Evolutionary conservation across 768 basidiomycete genomes (phyloP).

Genomic region (Boletus rufocinnamomeus): DNA sequence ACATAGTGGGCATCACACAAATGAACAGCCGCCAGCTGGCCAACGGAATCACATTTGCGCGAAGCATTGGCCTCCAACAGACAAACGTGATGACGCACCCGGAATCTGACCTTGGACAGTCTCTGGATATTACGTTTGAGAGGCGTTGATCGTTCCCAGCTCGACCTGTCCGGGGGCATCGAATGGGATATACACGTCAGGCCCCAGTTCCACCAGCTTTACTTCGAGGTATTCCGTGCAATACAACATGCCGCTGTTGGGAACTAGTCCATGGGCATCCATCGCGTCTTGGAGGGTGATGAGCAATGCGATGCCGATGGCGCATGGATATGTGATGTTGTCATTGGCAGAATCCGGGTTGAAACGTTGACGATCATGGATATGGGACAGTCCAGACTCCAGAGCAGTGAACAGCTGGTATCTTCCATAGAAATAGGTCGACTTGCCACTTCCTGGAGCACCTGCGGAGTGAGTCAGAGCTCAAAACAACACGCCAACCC

Average conservation of each 20-base stretch:
- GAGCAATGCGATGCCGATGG: constrained; percentile 79
- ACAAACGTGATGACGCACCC: constrained; percentile 60
- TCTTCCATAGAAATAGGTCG: constrained; percentile 87
- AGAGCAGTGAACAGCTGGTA: constrained; percentile 88
- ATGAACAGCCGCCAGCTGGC: constrained; percentile 88
- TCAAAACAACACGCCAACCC: not conserved
- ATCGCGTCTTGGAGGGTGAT: constrained; percentile 89
- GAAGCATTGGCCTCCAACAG: not conserved
- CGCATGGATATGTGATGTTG: constrained; percentile 86
- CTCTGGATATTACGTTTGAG: constrained; percentile 75
- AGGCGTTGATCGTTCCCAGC: constrained; percentile 92
- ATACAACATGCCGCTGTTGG: constrained; percentile 95
- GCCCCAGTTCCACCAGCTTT: constrained; percentile 60
- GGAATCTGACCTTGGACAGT: constrained; percentile 73
- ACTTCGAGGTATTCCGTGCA: constrained; percentile 95
- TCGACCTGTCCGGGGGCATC: constrained; percentile 98
- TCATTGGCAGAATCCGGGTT: constrained; percentile 97
- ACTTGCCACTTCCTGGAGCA: constrained; percentile 85
- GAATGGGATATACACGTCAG: constrained; percentile 86
- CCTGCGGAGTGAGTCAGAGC: constrained; percentile 41
- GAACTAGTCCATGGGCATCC: constrained; percentile 81
- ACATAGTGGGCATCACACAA: constrained; percentile 97
- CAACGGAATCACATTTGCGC: not conserved
- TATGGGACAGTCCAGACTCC: constrained; percentile 77
- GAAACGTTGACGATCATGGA: too few relatives aligned